A percentile compares a stretch with the other conserved stretches of the same genome.
These are phyloP conservation scores for Kandelia obovata DNA, from an alignment of 345 rosid species.

Conservation along the genomic window DNA sequence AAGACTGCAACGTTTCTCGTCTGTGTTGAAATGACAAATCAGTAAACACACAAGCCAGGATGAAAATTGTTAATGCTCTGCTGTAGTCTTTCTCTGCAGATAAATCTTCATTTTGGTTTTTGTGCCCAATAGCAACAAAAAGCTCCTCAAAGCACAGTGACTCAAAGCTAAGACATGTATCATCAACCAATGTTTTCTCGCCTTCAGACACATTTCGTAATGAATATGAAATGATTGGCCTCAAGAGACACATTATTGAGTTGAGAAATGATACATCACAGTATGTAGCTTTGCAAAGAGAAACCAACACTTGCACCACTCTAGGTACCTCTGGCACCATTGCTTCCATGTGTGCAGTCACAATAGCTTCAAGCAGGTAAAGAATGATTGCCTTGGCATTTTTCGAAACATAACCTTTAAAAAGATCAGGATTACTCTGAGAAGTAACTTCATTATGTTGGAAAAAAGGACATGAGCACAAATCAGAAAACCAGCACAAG, in stretches of 20 bases:
- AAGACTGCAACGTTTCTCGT: conserved; percentile 52
- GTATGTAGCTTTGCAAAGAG: conserved; percentile 58
- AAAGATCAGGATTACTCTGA: conserved; percentile 29
- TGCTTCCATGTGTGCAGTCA: conserved; percentile 72
- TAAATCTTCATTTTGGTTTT: conserved; percentile 32
- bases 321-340: conserved; percentile 81
- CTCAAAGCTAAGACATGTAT: conserved; percentile 64
- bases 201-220: conserved; percentile 50
- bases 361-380: conserved; percentile 64
- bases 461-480: conserved; percentile 59
- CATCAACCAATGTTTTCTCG: conserved; percentile 43
- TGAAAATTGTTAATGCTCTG: conserved; percentile 51
- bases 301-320: conserved; percentile 62
- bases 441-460: conserved; percentile 24
- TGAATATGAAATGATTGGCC: conserved; percentile 73
- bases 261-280: conserved; percentile 65
- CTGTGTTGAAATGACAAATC: conserved; percentile 55
- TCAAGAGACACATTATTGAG: conserved; percentile 48
- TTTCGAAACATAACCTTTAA: conserved; percentile 62
- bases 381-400: conserved; percentile 77
- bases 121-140: conserved; percentile 41
- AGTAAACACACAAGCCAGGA: conserved; percentile 55
- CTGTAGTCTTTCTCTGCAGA: conserved; percentile 34
- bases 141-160: conserved; percentile 74
- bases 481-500: conserved; percentile 82